These are phyloP conservation scores for Anthostomella pinea DNA, from an alignment of 2,329 filamentous ascomycete species.

Conservation along the genomic window DNA sequence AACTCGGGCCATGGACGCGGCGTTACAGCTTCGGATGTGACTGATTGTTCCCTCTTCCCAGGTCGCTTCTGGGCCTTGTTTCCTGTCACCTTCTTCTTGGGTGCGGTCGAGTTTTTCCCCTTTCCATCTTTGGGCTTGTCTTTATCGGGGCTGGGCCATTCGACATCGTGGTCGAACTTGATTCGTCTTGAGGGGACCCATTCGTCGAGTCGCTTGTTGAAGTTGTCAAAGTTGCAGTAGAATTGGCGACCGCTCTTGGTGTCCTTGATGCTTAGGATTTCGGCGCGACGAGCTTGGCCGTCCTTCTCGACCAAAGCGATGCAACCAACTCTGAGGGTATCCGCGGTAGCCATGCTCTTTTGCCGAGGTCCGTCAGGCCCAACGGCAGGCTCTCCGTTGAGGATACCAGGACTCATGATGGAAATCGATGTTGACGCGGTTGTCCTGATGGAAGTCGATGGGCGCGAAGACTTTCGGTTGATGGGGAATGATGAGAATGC, in stretches of 20 bases:
- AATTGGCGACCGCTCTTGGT: constrained; percentile 85
- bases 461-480: constrained; percentile 1
- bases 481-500: no score
- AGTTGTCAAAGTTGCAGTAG: constrained; percentile 97
- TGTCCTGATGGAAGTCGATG: constrained; percentile 35
- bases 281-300: constrained; percentile 83
- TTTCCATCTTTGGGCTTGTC: constrained; percentile 72
- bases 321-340: constrained; percentile 66
- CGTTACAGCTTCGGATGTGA: constrained; percentile 51
- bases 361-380: constrained; percentile 59
- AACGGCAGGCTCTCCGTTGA: constrained; percentile 51
- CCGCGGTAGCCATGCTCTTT: constrained; percentile 79
- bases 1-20: constrained; percentile 55
- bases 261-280: constrained; percentile 92
- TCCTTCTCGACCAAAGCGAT: constrained; percentile 66
- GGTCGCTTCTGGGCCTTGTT: constrained; percentile 59
- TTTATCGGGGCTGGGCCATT: constrained; percentile 93
- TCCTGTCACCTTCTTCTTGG: constrained; percentile 52
- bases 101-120: constrained; percentile 65
- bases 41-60: constrained; percentile 54
- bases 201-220: constrained; percentile 84
- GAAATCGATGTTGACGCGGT: constrained; percentile 26
- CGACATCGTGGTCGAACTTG: constrained; percentile 85
- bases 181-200: constrained; percentile 84
- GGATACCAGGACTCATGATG: constrained; percentile 54